Evolutionary conservation across 371 early-diverging fungal species (phyloP).

Genomic region (Apophysomyces variabilis): DNA sequence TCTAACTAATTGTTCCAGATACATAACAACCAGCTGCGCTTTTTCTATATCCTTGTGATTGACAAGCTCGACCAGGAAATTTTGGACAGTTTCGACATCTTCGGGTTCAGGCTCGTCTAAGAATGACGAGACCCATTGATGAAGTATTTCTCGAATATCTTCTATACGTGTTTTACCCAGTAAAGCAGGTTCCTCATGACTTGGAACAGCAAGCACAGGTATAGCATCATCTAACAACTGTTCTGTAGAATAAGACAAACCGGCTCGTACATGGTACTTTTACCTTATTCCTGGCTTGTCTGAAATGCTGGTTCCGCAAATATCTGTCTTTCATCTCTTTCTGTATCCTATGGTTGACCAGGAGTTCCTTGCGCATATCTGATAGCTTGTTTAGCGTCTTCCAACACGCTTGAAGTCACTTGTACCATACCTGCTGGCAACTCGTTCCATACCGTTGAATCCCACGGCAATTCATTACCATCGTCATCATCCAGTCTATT

Average conservation of each 20-base stretch:
- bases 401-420: too few species aligned
- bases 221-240: slow-evolving; percentile 2
- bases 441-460: slow-evolving; percentile 33
- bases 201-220: background rate
- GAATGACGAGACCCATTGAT: slow-evolving; percentile 33
- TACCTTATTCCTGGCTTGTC: slow-evolving; percentile 17
- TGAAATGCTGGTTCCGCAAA: slow-evolving; percentile 17
- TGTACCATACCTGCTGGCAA: slow-evolving; percentile 32
- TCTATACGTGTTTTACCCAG: slow-evolving; percentile 33
- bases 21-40: slow-evolving; percentile 32
- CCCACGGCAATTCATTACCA: slow-evolving; percentile 18
- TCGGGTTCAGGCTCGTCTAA: slow-evolving; percentile 38
- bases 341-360: slow-evolving; percentile 18
- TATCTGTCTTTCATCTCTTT: slow-evolving; percentile 15
- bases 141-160: slow-evolving; percentile 31
- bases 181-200: slow-evolving; percentile 25
- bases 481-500: background rate
- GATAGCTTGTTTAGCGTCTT: too few species aligned
- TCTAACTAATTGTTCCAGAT: slow-evolving; percentile 24
- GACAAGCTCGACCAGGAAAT: slow-evolving; percentile 36
- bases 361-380: slow-evolving; percentile 27
- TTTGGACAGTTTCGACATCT: slow-evolving; percentile 34
- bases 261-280: background rate
- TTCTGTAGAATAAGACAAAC: background rate
- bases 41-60: slow-evolving; percentile 35